phyloP scores from a whole-genome alignment of 768 basidiomycete genomes.

The Strobilomyces dryophilus region DNA sequence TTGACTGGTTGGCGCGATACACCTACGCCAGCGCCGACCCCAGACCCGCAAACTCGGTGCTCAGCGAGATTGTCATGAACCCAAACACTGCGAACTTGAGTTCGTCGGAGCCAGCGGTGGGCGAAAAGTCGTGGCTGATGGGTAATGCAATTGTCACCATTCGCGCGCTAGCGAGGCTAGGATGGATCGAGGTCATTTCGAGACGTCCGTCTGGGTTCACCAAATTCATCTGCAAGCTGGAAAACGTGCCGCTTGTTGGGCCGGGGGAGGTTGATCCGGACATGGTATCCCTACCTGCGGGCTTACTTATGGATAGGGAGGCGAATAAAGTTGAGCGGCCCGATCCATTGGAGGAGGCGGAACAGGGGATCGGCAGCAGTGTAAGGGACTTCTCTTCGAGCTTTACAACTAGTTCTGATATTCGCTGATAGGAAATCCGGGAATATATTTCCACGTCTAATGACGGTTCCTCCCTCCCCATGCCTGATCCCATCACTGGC shows the following conservation, averaged over 20 bases:
- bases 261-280: conserved; percentile 85
- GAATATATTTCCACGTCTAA: conserved; percentile 6
- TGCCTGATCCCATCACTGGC: conserved; percentile 73
- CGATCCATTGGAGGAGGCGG: conserved; percentile 19
- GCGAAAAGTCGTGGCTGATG: conserved; percentile 79
- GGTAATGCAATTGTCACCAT: conserved; percentile 86
- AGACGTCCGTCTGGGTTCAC: conserved; percentile 88
- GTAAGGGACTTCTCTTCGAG: conserved; percentile 9
- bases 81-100: conserved; percentile 33
- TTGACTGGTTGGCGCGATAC: conserved; percentile 95
- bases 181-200: conserved; percentile 86
- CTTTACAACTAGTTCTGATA: conserved; percentile 5
- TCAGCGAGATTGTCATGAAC: conserved; percentile 77
- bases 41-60: conserved; percentile 72
- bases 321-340: conserved; percentile 32
- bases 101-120: conserved; percentile 37
- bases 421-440: conserved; percentile 20
- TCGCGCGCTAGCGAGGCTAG: conserved; percentile 61
- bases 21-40: conserved; percentile 94
- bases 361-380: neutral
- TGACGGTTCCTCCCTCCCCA: conserved; percentile 25
- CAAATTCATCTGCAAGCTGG: conserved; percentile 76
- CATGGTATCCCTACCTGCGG: conserved; percentile 62
- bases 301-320: conserved; percentile 67
- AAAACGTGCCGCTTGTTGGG: conserved; percentile 84